A percentile compares a stretch with the other conserved stretches of the same genome.
Evolutionary conservation across 1,284 basidiomycete genomes (phyloP).

Genomic region (Filobasidium uniguttulatum): DNA sequence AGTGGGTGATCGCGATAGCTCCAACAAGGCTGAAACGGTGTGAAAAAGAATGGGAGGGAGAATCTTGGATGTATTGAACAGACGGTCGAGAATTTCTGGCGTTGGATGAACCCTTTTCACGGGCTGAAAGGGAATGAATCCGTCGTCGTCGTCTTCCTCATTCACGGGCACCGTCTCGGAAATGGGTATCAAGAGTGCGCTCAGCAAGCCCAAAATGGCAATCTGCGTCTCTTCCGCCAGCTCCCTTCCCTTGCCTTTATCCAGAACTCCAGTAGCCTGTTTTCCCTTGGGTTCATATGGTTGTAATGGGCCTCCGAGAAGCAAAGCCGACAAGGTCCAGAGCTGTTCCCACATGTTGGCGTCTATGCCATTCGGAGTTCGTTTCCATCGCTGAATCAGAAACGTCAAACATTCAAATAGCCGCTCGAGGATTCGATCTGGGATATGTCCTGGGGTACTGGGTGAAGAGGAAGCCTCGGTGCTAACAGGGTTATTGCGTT

Average conservation of each 20-base stretch:
- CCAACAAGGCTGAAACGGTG: conserved; percentile 58
- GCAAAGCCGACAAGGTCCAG: conserved; percentile 60
- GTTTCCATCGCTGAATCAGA: conserved; percentile 65
- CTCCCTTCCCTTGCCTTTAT: conserved; percentile 51
- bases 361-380: conserved; percentile 44
- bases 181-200: conserved; percentile 21
- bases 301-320: conserved; percentile 25
- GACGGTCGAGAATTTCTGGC: conserved; percentile 41
- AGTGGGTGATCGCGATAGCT: conserved; percentile 35
- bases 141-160: neutral
- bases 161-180: neutral
- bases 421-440: conserved; percentile 64
- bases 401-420: conserved; percentile 49
- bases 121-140: neutral
- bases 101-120: conserved; percentile 34
- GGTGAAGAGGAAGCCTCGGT: neutral
- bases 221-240: conserved; percentile 26
- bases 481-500: conserved; percentile 48
- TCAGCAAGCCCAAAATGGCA: conserved; percentile 23
- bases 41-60: conserved; percentile 68
- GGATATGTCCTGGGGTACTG: conserved; percentile 40
- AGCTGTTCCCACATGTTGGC: conserved; percentile 60
- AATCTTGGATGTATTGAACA: conserved; percentile 34
- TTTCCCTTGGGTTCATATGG: conserved; percentile 42
- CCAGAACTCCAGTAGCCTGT: conserved; percentile 43